These are phyloP conservation scores for Arxiozyma bovina DNA, from an alignment of 1,139 yeast species.

Conservation along the genomic window DNA sequence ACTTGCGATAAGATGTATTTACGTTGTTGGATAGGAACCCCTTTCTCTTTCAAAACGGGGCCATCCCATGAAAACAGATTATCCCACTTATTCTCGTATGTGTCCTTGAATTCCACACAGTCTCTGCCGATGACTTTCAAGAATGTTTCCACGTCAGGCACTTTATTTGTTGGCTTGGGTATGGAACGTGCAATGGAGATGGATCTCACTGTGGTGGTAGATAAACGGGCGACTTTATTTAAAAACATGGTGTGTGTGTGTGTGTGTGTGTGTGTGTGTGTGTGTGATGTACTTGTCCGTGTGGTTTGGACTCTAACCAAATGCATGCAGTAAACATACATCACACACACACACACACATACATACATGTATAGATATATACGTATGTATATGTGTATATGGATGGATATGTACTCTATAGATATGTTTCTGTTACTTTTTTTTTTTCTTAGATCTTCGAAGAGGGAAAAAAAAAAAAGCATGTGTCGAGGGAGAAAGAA, in stretches of 20 bases:
- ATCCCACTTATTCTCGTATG: constrained; percentile 67
- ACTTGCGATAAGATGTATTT: constrained; percentile 45
- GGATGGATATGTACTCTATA: no score
- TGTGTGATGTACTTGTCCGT: no score
- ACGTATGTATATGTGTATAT: no score
- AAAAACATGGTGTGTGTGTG: no score
- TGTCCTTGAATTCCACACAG: constrained; percentile 54
- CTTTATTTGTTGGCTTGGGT: constrained; percentile 42
- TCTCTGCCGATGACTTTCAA: constrained; percentile 69
- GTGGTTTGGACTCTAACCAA: no score
- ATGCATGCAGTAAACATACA: no score
- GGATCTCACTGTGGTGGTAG: constrained; percentile 3
- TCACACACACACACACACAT: no score
- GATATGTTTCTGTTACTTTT: no score
- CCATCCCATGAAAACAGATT: constrained; percentile 53
- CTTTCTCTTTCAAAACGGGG: constrained; percentile 58
- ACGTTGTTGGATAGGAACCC: constrained; percentile 69
- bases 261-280: background rate
- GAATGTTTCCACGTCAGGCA: constrained; percentile 70
- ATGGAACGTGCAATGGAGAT: constrained; percentile 12
- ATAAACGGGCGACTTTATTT: constrained; percentile 13
- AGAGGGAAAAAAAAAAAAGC: no score
- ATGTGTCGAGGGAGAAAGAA: no score
- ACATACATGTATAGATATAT: no score
- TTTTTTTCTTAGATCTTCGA: no score